phyloP scores from a whole-genome alignment of 805 yeast genomes.

The Crinitomyces ghanaensis region DNA sequence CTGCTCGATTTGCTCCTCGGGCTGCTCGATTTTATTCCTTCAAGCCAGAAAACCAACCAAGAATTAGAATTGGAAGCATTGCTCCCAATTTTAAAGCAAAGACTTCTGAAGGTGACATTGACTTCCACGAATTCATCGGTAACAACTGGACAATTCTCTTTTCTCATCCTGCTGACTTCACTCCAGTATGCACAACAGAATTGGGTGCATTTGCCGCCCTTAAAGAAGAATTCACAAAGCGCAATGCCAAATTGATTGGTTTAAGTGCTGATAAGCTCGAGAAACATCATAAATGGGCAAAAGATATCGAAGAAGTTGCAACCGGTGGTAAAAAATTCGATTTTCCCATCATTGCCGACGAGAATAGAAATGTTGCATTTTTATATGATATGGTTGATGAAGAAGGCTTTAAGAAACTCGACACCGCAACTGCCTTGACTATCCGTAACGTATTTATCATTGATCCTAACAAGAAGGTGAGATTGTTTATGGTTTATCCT shows the following conservation, averaged over 20 bases:
- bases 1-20: too few relatives aligned
- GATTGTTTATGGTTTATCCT: constrained; percentile 81
- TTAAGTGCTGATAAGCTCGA: constrained; percentile 76
- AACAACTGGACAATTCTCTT: constrained; percentile 80
- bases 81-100: constrained; percentile 87
- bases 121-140: constrained; percentile 80
- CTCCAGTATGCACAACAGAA: constrained; percentile 96
- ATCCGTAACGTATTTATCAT: constrained; percentile 87
- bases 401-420: constrained; percentile 64
- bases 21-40: constrained; percentile 4
- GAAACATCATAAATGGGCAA: constrained; percentile 75
- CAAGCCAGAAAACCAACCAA: constrained; percentile 21
- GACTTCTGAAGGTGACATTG: constrained; percentile 71
- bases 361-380: constrained; percentile 72
- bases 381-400: constrained; percentile 82
- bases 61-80: constrained; percentile 64
- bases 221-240: constrained; percentile 80
- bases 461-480: constrained; percentile 81
- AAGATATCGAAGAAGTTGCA: constrained; percentile 80
- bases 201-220: constrained; percentile 88
- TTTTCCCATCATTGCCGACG: constrained; percentile 89
- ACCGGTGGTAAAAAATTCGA: constrained; percentile 55
- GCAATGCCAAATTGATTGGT: constrained; percentile 74
- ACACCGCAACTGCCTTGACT: constrained; percentile 67
- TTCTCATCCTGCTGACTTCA: constrained; percentile 94